Evolutionary conservation across 164 flowering plant species (phyloP), one percentile per base, ranked within the genome.

Genomic region (Pachysandra terminalis): DNA sequence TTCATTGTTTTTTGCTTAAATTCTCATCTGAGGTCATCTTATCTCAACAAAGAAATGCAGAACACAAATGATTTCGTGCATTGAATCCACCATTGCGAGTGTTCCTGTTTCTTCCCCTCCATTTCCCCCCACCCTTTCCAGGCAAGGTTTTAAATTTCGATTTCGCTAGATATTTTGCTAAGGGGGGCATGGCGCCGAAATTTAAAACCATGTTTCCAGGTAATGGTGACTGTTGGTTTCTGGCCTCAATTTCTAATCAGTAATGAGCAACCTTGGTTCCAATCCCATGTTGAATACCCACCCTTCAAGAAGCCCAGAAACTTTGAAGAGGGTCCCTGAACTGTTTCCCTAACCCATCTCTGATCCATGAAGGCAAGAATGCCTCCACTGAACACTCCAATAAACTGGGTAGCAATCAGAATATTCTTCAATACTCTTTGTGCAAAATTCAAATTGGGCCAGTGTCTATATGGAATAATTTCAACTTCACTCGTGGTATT

Each of bases 371-470:
- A 65, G 66, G 66, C 78, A 24, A 77, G 77, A 67, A 74, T 68
- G 60, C 70, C 65, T 21, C 80, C 75, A n/a, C n/a, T n/a, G 3
- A 65, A 75, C 23, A 83, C 70, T 56, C 84, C 81, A 0, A 61
- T 66, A 40, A 82, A 77, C 55, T 87, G 65, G 66, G 88, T 87
- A 48, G 72, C 74, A 5, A 72, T 70, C 70, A 83, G 81, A 56
- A 84, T 89, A 19, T 95, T 90, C 76, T 92, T 73, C 73, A 95
- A 95, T 77, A 96, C 99, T 9, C 78, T 86, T 40, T 95, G 99
- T 59, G 82, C 82, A 0, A 92, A 77, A 48, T 95, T 90, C 67
- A 74, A 62, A 41, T 26, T 28, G 7, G 95, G 92, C 0, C 66
- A 55, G 9, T 93, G 98, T 45, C 80, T 82, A 21, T 88, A 88